phyloP scores from a whole-genome alignment of 2,329 filamentous ascomycete species.

The Allantophomopsis cytisporea region DNA sequence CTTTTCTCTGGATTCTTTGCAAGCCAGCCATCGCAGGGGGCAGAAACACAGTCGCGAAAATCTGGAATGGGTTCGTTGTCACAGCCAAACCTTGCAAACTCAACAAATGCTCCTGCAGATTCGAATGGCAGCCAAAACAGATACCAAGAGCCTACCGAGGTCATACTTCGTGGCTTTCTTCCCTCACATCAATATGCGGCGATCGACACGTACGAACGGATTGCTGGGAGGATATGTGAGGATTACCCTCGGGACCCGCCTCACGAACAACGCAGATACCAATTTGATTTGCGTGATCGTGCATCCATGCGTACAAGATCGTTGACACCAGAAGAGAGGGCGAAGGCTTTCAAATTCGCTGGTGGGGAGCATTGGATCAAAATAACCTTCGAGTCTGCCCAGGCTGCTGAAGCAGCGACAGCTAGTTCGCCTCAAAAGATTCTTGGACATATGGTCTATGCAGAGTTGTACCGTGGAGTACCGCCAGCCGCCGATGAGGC shows the following conservation, averaged over 20 bases:
- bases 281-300: slow-evolving; percentile 60
- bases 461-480: slow-evolving; percentile 54
- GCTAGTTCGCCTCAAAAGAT: slow-evolving; percentile 60
- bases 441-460: slow-evolving; percentile 56
- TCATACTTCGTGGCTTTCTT: slow-evolving; percentile 74
- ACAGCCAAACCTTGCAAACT: slow-evolving; percentile 17
- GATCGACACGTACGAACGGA: slow-evolving; percentile 75
- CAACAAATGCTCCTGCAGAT: background rate
- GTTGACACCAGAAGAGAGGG: slow-evolving; percentile 59
- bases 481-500: slow-evolving; percentile 51
- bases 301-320: slow-evolving; percentile 51
- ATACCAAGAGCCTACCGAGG: slow-evolving; percentile 53
- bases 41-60: slow-evolving; percentile 18
- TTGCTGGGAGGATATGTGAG: slow-evolving; percentile 80
- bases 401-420: slow-evolving; percentile 56
- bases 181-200: slow-evolving; percentile 66
- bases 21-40: slow-evolving; percentile 19
- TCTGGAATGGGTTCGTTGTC: slow-evolving; percentile 16
- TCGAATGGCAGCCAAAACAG: slow-evolving; percentile 6
- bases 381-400: slow-evolving; percentile 63
- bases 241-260: slow-evolving; percentile 86
- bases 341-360: slow-evolving; percentile 67
- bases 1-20: slow-evolving; percentile 46
- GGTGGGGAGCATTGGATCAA: slow-evolving; percentile 90
- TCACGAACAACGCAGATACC: slow-evolving; percentile 53